These are phyloP conservation scores for Zasmidium cellare DNA, from an alignment of 2,329 filamentous ascomycete species.

Conservation along the genomic window DNA sequence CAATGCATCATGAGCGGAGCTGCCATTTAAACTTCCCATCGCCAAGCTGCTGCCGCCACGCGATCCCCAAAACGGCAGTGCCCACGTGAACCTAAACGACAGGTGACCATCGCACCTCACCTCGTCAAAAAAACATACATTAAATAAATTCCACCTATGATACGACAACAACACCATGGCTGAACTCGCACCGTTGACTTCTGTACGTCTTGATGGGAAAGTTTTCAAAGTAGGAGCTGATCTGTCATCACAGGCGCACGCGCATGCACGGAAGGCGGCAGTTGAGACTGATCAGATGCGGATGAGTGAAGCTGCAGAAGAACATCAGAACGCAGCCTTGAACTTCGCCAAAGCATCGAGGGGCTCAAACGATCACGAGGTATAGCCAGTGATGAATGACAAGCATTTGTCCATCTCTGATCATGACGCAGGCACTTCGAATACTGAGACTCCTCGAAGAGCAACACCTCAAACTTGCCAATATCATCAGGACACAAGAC, in stretches of 20 bases:
- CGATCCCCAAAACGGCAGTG: background rate
- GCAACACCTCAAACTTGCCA: slow-evolving; percentile 81
- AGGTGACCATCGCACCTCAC: background rate
- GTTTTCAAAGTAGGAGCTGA: slow-evolving; percentile 7
- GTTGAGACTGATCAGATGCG: slow-evolving; percentile 68
- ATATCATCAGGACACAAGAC: slow-evolving; percentile 70
- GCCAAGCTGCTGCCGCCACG: background rate
- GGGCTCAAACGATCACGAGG: slow-evolving; percentile 63
- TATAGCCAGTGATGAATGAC: no score
- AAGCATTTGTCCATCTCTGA: slow-evolving; percentile 4
- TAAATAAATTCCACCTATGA: background rate
- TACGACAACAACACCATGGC: slow-evolving; percentile 5
- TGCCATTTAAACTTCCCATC: background rate
- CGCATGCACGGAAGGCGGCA: slow-evolving; percentile 82
- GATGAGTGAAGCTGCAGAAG: slow-evolving; percentile 78
- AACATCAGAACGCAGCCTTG: slow-evolving; percentile 83
- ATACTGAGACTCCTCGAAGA: slow-evolving; percentile 82
- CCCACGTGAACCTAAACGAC: background rate
- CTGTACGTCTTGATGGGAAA: slow-evolving; percentile 2
- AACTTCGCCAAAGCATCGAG: slow-evolving; percentile 85
- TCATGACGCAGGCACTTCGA: slow-evolving; percentile 70
- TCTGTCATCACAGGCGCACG: slow-evolving; percentile 65
- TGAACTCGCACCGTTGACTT: slow-evolving; percentile 10
- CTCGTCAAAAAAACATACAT: background rate
- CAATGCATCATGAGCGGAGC: background rate